phyloP scores from a whole-genome alignment of 179 eudicot species.

The Nepenthes alata region DNA sequence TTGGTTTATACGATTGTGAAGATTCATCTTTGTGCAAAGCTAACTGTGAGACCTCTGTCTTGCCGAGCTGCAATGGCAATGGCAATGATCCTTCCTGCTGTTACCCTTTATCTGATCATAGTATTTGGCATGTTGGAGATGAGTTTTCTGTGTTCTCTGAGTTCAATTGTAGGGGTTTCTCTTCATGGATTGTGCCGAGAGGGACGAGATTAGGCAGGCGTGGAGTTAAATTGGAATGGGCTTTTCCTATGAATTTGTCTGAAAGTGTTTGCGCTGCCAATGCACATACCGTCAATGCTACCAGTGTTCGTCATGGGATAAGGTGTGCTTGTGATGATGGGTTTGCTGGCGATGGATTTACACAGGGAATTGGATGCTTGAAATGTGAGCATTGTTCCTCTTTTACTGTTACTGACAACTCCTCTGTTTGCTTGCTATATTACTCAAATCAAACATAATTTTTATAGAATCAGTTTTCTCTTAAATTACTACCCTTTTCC shows the following conservation, averaged over 20 bases:
- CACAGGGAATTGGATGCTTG: constrained; percentile 47
- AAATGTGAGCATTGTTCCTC: constrained; percentile 34
- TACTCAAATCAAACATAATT: too few species aligned
- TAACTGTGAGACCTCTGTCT: constrained; percentile 30
- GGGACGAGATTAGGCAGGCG: constrained; percentile 28
- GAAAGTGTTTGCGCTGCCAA: constrained; percentile 34
- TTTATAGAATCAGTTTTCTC: too few species aligned
- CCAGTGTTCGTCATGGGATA: constrained; percentile 40
- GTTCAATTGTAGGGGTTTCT: constrained; percentile 72
- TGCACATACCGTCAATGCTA: constrained; percentile 43
- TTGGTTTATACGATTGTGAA: constrained; percentile 66
- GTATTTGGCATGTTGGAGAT: constrained; percentile 41
- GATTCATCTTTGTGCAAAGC: constrained; percentile 65
- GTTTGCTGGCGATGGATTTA: constrained; percentile 61
- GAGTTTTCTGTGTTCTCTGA: constrained; percentile 35
- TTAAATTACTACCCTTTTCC: too few species aligned
- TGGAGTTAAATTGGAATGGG: constrained; percentile 83
- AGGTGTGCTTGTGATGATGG: constrained; percentile 66
- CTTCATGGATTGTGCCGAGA: constrained; percentile 50
- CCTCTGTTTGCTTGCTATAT: too few species aligned
- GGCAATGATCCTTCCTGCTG: constrained; percentile 44
- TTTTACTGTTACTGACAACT: too few species aligned
- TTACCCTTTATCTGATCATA: constrained; percentile 45
- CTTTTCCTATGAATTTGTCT: constrained; percentile 32
- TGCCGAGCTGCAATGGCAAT: constrained; percentile 23